Base-by-base conservation (phyloP, 768 basidiomycete genomes). In the Leccinum sublutescens region DNA sequence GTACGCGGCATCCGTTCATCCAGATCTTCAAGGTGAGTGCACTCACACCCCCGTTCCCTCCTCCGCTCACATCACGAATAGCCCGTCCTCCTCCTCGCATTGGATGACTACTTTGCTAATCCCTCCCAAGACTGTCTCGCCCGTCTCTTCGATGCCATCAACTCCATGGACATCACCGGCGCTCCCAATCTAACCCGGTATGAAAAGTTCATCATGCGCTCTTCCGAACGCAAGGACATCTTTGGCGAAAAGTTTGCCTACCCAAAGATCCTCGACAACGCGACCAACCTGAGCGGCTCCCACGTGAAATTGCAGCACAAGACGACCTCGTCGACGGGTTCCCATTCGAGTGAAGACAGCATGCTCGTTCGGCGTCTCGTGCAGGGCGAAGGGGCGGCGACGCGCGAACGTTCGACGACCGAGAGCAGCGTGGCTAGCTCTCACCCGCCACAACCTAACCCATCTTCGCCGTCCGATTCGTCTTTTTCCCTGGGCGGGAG, bases 41-140 rank as follows among this genome's bases (percentile, higher is more conserved):
- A 34, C 12, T 50, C 33, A 21, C 55, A 11, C 33, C 33, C 14
- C 38, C 31, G 9, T 17, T 17, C 11, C 10, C 34, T 33, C 52
- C 49, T 33, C 52, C 49, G 52, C 63, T 60, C 51, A 66, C 55
- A 12, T n/a, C 36, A 7, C 31, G 10, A 54, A n/a, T 56, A 97
- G 95, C 95, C 95, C 15, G 85, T 98, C 53, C 85, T 99, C 10
- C 78, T 97, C 2, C 87, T 98, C 68, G 95, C 96, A 5, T 82
- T 99, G 50, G 94, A 98, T 70, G 94, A 98, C 74, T 99, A 98
- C 76, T 94, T 95, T 73, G 78, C 83, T 25, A 82, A 88, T 62
- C 95, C 95, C 0, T 94, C 93, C 0, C 87, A 95, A 69, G 91
- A 93, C 64, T 91, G 93, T 66, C 85, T 99, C 14, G 85, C 90